Percentiles rank a stretch among this genome's conserved stretches.
These are phyloP conservation scores for Oryza longistaminata DNA, from an alignment of 176 grass and related monocot genomes.

Conservation along the genomic window DNA sequence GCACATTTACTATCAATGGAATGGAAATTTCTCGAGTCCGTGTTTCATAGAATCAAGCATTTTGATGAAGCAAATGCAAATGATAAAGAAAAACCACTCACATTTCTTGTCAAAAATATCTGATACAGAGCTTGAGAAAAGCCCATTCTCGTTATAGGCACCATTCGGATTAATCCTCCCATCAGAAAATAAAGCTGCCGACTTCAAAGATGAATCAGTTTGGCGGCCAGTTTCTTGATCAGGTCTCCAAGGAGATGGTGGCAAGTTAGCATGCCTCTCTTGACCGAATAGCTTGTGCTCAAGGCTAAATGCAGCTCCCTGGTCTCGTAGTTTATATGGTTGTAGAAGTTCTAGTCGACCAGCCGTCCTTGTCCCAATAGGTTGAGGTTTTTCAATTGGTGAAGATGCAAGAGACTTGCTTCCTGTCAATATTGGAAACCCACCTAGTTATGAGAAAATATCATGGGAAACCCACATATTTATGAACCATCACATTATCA, in stretches of 20 bases:
- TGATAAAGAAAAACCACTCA: conserved; percentile 39
- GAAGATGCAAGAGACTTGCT: conserved; percentile 72
- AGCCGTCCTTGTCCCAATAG: conserved; percentile 49
- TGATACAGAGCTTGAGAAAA: conserved; percentile 77
- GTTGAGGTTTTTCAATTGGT: conserved; percentile 60
- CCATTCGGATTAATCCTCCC: conserved; percentile 47
- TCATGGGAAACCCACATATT: conserved; percentile 11
- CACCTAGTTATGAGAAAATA: conserved; percentile 38
- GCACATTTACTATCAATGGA: conserved; percentile 14
- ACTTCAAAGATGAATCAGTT: conserved; percentile 45
- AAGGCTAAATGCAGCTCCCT: conserved; percentile 59
- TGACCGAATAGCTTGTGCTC: conserved; percentile 59
- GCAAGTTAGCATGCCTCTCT: conserved; percentile 53
- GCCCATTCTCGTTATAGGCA: conserved; percentile 54
- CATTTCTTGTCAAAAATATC: conserved; percentile 79
- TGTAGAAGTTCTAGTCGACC: conserved; percentile 47
- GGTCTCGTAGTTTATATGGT: conserved; percentile 45
- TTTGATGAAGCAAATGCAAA: conserved; percentile 21
- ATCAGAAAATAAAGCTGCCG: conserved; percentile 45
- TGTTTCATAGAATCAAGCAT: neutral
- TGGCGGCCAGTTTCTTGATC: conserved; percentile 48
- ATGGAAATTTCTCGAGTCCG: neutral
- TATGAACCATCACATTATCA: conserved; percentile 15
- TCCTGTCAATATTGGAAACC: conserved; percentile 50
- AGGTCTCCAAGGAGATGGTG: conserved; percentile 46